Base-by-base conservation (phyloP, 2,329 filamentous ascomycete species). In the Blumeria hordei region DNA sequence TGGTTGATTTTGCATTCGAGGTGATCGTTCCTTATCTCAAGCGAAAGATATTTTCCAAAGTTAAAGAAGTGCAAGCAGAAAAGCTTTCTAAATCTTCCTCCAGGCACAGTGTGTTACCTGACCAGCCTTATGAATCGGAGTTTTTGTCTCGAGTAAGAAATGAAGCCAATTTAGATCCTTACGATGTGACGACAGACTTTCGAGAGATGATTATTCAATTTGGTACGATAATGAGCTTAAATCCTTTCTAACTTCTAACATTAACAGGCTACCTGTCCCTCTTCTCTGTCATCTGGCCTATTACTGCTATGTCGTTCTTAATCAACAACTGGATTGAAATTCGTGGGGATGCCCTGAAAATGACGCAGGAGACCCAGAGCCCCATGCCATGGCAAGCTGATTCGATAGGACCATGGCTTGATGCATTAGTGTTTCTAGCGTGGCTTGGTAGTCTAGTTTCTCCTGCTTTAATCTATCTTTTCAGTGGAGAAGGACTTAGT, bases 271-370 rank as follows among this genome's bases (percentile, higher is more conserved):
- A 95, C 66, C 74, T 98, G 0, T 83, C 85, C 0, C 75, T 96
- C 9, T 96, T 96, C 67, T 92, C 86, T 0, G 85, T 92, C 2
- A 80, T 94, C 55, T 98, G 92, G 92, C 92, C 92, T 0, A 72
- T 96, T n/a, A 88, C 90, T 0, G 82, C 84, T 1, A 74, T 87
- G 56, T 90, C 84, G 1, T 96, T 96, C 70, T 71, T 96, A 11
- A 71, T 92, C 67, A 96, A 96, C 70, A 93, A 96, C 70, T 96
- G 90, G 88, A 71, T 98, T 56, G 92, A 96, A 66, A 76, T 96
- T 41, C 84, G 92, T 44, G 86, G 86, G 0, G 92, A 98, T 65
- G 88, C 90, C 1, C 76, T 94, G 70, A 98, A 98, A 68, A 94
- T 96, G 62, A 88, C 88, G 55, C 74, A 87, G 51, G 83, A 88